Percentiles rank a stretch among this genome's conserved stretches.
Conservation (phyloP, 148 eudicot genomes). For the Fagopyrum homotropicum region DNA sequence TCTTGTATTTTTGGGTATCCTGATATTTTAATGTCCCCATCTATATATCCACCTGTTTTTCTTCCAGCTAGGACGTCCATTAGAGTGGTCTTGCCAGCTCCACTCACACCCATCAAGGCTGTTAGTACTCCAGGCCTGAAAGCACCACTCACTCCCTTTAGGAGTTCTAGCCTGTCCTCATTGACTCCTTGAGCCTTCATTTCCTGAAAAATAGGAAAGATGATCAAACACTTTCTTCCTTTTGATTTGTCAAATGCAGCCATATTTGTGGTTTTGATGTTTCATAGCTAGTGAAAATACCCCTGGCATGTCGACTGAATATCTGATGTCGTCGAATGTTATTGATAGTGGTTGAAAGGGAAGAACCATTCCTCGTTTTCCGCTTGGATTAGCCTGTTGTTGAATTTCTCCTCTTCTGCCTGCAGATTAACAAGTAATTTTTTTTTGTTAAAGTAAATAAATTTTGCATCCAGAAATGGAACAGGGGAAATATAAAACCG, state of each 20-base stretch:
- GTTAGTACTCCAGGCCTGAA: constrained; percentile 54
- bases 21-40: constrained; percentile 11
- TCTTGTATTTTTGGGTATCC: constrained; percentile 18
- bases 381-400: neutral
- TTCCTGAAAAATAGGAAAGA: neutral
- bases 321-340: constrained; percentile 14
- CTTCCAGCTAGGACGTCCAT: constrained; percentile 17
- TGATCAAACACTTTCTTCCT: neutral
- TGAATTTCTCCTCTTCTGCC: constrained; percentile 8
- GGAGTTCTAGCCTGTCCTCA: constrained; percentile 39
- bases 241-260: neutral
- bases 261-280: neutral
- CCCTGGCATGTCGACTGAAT: constrained; percentile 18
- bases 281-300: neutral
- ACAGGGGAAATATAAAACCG: neutral
- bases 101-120: constrained; percentile 17
- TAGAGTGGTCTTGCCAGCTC: constrained; percentile 18
- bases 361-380: constrained; percentile 14
- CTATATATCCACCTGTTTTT: constrained; percentile 16
- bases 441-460: too few species aligned
- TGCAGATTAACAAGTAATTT: neutral
- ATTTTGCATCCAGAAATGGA: too few species aligned
- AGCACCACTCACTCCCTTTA: constrained; percentile 47
- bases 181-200: constrained; percentile 39
- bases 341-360: constrained; percentile 13